These are phyloP conservation scores for Elsinoe fawcettii DNA, from an alignment of 2,329 filamentous ascomycete species.

Conservation along the genomic window DNA sequence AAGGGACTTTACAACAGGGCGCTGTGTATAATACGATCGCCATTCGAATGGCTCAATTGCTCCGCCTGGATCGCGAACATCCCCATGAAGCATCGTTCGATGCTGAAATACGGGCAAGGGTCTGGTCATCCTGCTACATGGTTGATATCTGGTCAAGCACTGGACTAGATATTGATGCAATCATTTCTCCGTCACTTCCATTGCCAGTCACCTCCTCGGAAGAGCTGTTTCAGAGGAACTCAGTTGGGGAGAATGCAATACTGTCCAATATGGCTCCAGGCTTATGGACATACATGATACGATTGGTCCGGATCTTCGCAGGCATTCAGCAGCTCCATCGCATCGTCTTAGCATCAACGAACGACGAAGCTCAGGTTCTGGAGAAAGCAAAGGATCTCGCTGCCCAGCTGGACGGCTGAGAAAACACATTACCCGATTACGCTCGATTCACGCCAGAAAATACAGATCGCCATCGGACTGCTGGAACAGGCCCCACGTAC, in stretches of 20 bases:
- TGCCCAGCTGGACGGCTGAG: neutral
- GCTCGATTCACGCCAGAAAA: neutral
- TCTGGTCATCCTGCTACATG: slow-evolving; percentile 4
- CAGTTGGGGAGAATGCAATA: neutral
- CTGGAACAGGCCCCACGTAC: neutral
- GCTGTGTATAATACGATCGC: neutral
- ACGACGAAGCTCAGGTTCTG: neutral
- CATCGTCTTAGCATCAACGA: neutral
- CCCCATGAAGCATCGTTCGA: too few species aligned
- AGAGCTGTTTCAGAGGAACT: neutral
- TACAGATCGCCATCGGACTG: neutral
- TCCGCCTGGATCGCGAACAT: neutral
- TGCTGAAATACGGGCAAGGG: neutral
- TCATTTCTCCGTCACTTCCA: too few species aligned
- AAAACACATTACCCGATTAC: neutral
- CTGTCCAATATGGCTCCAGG: neutral
- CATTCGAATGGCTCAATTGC: neutral
- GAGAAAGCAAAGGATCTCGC: neutral
- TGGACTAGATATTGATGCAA: neutral
- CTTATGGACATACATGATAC: neutral
- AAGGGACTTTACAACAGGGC: neutral
- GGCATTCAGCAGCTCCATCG: neutral
- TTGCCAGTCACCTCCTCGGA: neutral
- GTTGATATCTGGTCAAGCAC: neutral
- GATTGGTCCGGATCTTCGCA: neutral